These are phyloP conservation scores for Gautieria morchelliformis DNA, from an alignment of 768 basidiomycete genomes.

Conservation along the genomic window DNA sequence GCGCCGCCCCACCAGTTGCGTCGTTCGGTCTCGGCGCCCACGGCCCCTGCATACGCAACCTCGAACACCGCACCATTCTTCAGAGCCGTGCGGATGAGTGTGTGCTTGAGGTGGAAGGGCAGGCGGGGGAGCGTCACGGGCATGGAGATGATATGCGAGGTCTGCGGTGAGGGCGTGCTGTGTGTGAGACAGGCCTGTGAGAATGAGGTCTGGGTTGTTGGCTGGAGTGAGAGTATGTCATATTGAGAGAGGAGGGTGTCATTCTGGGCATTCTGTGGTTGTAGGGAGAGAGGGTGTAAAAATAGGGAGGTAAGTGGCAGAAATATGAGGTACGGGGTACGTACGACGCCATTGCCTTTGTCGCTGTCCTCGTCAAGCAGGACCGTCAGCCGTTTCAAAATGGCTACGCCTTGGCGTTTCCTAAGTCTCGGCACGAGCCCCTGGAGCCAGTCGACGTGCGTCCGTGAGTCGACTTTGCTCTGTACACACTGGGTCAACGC, in stretches of 20 bases:
- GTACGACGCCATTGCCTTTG: slow-evolving; percentile 74
- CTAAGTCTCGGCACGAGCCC: slow-evolving; percentile 50
- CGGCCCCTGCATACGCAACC: slow-evolving; percentile 67
- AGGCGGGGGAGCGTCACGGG: slow-evolving; percentile 72
- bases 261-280: slow-evolving; percentile 59
- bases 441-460: slow-evolving; percentile 56
- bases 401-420: slow-evolving; percentile 48
- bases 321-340: slow-evolving; percentile 19
- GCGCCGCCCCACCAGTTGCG: slow-evolving; percentile 81
- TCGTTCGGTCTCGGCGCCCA: slow-evolving; percentile 56
- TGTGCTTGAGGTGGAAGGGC: slow-evolving; percentile 76
- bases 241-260: slow-evolving; percentile 50
- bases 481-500: slow-evolving; percentile 67
- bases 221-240: slow-evolving; percentile 69
- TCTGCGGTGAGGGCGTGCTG: slow-evolving; percentile 61
- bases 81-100: slow-evolving; percentile 68
- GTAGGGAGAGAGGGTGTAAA: not conserved
- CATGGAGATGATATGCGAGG: slow-evolving; percentile 72
- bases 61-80: slow-evolving; percentile 81
- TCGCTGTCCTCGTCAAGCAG: slow-evolving; percentile 76
- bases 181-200: slow-evolving; percentile 76
- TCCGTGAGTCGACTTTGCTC: slow-evolving; percentile 63
- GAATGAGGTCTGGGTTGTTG: slow-evolving; percentile 64
- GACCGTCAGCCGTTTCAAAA: slow-evolving; percentile 71
- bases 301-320: not conserved